phyloP scores from a whole-genome alignment of 345 rosid species.

The Triadica sebifera region DNA sequence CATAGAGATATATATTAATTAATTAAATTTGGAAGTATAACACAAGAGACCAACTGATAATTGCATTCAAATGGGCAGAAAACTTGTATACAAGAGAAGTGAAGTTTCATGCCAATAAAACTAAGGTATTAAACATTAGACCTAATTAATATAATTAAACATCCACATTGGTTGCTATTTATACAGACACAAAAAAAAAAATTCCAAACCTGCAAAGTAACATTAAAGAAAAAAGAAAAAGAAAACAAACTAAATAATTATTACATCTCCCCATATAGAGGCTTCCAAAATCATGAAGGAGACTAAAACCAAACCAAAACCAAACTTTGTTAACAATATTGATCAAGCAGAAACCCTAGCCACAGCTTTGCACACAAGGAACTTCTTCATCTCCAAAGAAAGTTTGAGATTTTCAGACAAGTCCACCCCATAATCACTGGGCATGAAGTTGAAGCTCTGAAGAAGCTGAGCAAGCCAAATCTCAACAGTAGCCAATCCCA shows the following conservation, averaged over 20 bases:
- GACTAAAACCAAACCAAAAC: not conserved
- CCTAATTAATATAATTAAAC: not conserved
- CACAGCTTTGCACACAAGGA: conserved; percentile 53
- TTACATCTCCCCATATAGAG: not conserved
- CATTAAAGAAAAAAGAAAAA: not conserved
- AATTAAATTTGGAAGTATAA: not conserved
- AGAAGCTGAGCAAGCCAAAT: conserved; percentile 62
- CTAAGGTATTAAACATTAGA: not conserved
- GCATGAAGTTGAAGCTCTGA: conserved; percentile 47
- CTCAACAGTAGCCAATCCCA: conserved; percentile 59
- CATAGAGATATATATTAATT: too few species aligned
- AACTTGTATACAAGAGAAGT: conserved; percentile 2
- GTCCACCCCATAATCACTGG: conserved; percentile 37
- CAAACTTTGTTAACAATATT: not conserved
- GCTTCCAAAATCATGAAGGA: not conserved
- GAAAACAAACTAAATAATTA: not conserved
- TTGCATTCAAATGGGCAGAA: not conserved
- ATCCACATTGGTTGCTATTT: not conserved
- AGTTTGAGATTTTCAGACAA: conserved; percentile 50
- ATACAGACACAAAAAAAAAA: not conserved
- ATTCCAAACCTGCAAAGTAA: not conserved
- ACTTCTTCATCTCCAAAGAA: conserved; percentile 62
- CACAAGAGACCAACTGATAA: not conserved
- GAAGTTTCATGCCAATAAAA: not conserved
- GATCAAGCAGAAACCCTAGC: conserved; percentile 35